Conservation (phyloP, 208 protist species). For the Acanthamoeba castellanii region DNA sequence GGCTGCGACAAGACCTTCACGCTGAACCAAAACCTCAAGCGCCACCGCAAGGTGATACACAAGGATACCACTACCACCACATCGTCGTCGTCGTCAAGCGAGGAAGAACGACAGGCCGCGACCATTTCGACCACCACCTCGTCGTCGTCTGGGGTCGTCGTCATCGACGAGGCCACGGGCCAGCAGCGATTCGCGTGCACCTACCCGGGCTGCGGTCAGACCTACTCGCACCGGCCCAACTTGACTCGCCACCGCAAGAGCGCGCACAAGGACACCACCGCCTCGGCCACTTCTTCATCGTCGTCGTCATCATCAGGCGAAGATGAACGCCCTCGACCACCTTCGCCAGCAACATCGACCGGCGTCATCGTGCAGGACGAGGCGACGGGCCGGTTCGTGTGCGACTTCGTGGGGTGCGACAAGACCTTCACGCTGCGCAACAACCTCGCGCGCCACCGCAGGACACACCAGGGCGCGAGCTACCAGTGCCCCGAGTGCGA, state of each 20-base stretch:
- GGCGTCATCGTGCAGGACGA: not conserved
- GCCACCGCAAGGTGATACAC: not conserved
- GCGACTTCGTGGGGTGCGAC: not conserved
- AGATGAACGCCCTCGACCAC: not conserved
- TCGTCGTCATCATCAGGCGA: not conserved
- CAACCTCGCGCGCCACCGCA: not conserved
- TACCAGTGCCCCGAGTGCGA: not conserved
- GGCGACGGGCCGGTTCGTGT: conserved; percentile 17
- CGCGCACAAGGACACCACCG: too few species aligned
- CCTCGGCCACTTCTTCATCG: not conserved
- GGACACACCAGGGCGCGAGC: not conserved
- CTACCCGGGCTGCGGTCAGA: not conserved
- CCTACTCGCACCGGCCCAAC: not conserved
- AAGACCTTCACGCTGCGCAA: conserved; percentile 27
- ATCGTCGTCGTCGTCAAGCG: too few species aligned
- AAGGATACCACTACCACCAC: not conserved
- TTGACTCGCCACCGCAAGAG: not conserved
- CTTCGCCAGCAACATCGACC: too few species aligned
- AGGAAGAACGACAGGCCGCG: too few species aligned
- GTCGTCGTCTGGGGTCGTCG: not conserved
- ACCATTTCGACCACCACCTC: not conserved
- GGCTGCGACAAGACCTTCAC: not conserved
- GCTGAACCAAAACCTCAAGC: not conserved
- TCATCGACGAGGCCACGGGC: not conserved
- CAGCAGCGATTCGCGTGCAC: not conserved